Evolutionary conservation across 805 yeast genomes (phyloP).

Genomic region (Wickerhamia fluorescens): DNA sequence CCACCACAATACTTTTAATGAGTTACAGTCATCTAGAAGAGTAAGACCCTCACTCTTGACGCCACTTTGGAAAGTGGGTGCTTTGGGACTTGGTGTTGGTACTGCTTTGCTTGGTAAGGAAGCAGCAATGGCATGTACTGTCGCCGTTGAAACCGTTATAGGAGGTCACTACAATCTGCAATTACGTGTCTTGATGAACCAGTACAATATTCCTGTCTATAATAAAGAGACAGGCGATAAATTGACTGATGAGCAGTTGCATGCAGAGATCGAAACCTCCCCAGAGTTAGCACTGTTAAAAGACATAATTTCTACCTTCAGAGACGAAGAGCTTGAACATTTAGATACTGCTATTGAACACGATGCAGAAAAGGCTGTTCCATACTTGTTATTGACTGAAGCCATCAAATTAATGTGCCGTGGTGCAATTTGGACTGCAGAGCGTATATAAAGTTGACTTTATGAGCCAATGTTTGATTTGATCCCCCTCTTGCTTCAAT

Average conservation of each 20-base stretch:
- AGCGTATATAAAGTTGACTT: conserved; percentile 47
- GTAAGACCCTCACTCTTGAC: conserved; percentile 90
- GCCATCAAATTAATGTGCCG: conserved; percentile 75
- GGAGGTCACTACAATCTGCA: conserved; percentile 95
- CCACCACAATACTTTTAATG: conserved; percentile 81
- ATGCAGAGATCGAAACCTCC: conserved; percentile 26
- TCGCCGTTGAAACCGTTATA: conserved; percentile 96
- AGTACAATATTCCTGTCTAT: conserved; percentile 43
- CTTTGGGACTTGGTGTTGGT: conserved; percentile 75
- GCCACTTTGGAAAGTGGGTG: conserved; percentile 91
- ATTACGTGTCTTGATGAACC: conserved; percentile 65
- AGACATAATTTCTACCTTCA: conserved; percentile 59
- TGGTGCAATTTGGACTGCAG: conserved; percentile 90
- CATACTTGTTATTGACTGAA: conserved; percentile 84
- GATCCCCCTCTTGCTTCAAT: too few relatives aligned
- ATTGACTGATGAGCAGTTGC: conserved; percentile 15
- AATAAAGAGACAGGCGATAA: conserved; percentile 29
- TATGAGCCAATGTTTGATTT: background rate
- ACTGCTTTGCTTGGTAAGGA: conserved; percentile 87
- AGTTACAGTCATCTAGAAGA: conserved; percentile 64
- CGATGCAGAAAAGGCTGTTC: conserved; percentile 90
- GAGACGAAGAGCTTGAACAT: conserved; percentile 95
- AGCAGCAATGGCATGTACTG: conserved; percentile 99
- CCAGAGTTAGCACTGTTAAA: conserved; percentile 55
- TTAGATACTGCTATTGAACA: conserved; percentile 87